These are phyloP conservation scores for Phtheirospermum japonicum DNA, from an alignment of 257 asterid species.

Conservation along the genomic window DNA sequence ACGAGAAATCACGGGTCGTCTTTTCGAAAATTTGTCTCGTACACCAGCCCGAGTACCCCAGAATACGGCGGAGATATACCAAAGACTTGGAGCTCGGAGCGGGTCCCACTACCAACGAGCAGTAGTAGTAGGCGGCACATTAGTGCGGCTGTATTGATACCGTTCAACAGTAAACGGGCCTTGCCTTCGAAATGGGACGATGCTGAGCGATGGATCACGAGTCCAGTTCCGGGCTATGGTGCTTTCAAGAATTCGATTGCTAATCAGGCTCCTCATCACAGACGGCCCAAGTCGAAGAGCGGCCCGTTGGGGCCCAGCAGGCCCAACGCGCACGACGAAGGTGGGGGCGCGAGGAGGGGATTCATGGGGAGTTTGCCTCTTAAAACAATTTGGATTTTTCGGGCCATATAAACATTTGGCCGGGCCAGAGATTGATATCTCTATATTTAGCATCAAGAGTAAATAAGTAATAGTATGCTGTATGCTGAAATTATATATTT, in stretches of 20 bases:
- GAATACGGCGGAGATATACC: constrained; percentile 61
- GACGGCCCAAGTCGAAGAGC: constrained; percentile 76
- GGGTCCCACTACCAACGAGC: constrained; percentile 49
- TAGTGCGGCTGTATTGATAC: constrained; percentile 66
- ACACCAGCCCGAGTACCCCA: constrained; percentile 91
- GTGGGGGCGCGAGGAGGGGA: constrained; percentile 30
- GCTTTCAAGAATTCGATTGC: constrained; percentile 35
- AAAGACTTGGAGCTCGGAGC: constrained; percentile 78
- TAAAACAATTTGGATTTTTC: no score
- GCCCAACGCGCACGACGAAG: constrained; percentile 25
- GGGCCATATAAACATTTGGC: no score
- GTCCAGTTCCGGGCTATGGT: constrained; percentile 66
- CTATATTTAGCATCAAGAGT: no score
- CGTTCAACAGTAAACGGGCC: constrained; percentile 73
- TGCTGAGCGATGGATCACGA: constrained; percentile 96
- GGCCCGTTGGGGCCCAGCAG: constrained; percentile 79
- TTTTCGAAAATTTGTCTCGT: constrained; percentile 59
- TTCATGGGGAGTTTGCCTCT: constrained; percentile 45
- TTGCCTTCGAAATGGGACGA: constrained; percentile 98
- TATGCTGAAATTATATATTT: no score
- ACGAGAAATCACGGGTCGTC: constrained; percentile 53
- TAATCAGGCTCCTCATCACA: constrained; percentile 36
- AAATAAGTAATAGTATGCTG: no score
- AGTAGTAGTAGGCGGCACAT: constrained; percentile 44
- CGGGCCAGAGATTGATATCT: no score